Evolutionary conservation across 306 rosid species (phyloP).

Genomic region (Rosa persica): DNA sequence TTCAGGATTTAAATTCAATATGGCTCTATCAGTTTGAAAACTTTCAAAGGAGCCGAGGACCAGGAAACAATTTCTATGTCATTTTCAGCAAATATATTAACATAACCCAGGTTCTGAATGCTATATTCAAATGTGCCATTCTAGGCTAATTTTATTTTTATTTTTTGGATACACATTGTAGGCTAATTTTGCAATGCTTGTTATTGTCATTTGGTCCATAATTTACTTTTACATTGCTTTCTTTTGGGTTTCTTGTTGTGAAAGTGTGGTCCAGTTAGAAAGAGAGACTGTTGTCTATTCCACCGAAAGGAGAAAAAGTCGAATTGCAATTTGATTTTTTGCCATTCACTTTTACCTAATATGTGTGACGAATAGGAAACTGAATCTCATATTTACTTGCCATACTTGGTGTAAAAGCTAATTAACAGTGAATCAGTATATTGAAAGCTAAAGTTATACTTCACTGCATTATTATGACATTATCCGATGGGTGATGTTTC

Average conservation of each 20-base stretch:
- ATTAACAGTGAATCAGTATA: neutral
- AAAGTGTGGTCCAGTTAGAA: neutral
- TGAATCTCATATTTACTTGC: neutral
- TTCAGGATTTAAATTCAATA: constrained; percentile 16
- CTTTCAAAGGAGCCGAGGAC: constrained; percentile 5
- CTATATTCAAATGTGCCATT: constrained; percentile 1
- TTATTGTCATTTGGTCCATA: neutral
- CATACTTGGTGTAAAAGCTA: constrained; percentile 7
- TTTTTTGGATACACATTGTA: too few species aligned
- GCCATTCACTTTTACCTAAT: neutral
- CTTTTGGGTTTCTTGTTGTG: neutral
- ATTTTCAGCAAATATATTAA: neutral
- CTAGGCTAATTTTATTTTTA: neutral
- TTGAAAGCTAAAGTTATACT: neutral
- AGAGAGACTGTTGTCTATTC: neutral
- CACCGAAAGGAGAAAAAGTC: neutral
- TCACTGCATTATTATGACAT: neutral
- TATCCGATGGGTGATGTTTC: neutral
- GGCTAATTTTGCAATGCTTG: neutral
- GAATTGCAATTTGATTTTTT: neutral
- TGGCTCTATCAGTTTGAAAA: constrained; percentile 4
- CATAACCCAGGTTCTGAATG: neutral
- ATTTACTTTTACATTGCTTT: neutral
- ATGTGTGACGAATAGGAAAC: neutral
- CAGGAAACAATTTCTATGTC: neutral